Evolutionary conservation across 805 yeast species (phyloP).

Genomic region (Tetrapisispora pingtungensis): DNA sequence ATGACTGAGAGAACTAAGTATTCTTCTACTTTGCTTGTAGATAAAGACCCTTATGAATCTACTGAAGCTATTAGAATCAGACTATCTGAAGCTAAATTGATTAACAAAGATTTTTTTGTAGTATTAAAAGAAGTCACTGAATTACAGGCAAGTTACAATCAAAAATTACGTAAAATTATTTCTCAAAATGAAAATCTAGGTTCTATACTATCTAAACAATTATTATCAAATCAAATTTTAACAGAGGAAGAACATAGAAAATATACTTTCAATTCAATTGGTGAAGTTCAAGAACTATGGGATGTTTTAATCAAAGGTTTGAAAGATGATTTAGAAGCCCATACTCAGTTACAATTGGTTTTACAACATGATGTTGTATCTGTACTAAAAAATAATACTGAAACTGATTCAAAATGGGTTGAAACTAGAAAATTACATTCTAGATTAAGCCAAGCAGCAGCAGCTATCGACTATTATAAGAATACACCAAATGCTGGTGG

Average conservation of each 20-base stretch:
- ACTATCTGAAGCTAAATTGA: conserved; percentile 41
- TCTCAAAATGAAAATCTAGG: conserved; percentile 30
- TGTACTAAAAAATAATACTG: conserved; percentile 44
- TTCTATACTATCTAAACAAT: conserved; percentile 26
- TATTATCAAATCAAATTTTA: conserved; percentile 33
- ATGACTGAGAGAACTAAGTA: conserved; percentile 29
- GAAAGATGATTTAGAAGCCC: conserved; percentile 39
- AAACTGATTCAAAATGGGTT: conserved; percentile 44
- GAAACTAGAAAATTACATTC: conserved; percentile 42
- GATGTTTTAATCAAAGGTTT: conserved; percentile 32
- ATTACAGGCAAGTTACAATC: conserved; percentile 39
- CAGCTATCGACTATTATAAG: conserved; percentile 33
- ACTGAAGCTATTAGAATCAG: conserved; percentile 52
- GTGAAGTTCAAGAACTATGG: conserved; percentile 39
- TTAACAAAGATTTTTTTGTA: conserved; percentile 52
- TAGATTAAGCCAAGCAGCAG: conserved; percentile 37
- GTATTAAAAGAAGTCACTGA: conserved; percentile 49
- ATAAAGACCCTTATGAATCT: conserved; percentile 48
- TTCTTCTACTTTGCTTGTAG: conserved; percentile 30
- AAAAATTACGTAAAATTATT: conserved; percentile 35
- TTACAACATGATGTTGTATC: conserved; percentile 47
- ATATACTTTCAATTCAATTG: conserved; percentile 40
- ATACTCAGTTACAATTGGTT: conserved; percentile 37
- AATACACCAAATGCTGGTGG: conserved; percentile 31
- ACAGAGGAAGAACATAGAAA: conserved; percentile 38